Conservation (phyloP, 176 grass and related monocot species). For the Raddia guianensis region DNA sequence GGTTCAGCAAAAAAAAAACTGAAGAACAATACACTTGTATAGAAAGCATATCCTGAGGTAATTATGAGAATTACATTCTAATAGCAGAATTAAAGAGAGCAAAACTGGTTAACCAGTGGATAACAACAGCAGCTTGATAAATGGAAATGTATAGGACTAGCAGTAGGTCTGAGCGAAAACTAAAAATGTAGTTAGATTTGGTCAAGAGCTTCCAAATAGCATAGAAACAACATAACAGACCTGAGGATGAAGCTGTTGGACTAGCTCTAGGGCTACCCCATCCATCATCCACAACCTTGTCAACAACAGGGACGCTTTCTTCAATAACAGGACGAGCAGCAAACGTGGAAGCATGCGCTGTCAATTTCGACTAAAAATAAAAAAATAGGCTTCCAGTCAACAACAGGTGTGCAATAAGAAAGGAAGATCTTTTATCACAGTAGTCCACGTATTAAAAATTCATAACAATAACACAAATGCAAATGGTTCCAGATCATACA, state of each 20-base stretch:
- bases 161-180: not conserved
- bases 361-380: conserved; percentile 61
- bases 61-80: conserved; percentile 8
- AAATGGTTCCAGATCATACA: not conserved
- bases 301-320: conserved; percentile 76
- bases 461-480: not conserved
- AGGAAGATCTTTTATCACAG: not conserved
- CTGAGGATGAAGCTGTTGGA: conserved; percentile 41
- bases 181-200: conserved; percentile 17
- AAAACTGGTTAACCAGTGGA: not conserved
- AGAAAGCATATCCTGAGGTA: not conserved
- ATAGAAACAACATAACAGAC: conserved; percentile 32
- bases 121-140: not conserved
- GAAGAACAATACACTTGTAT: conserved; percentile 1
- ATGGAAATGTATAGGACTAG: not conserved
- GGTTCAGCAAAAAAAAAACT: conserved; percentile 4
- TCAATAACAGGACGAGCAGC: conserved; percentile 48
- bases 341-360: conserved; percentile 40
- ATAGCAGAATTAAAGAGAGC: conserved; percentile 5
- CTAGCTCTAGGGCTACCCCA: conserved; percentile 58
- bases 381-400: conserved; percentile 30
- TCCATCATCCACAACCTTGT: conserved; percentile 89
- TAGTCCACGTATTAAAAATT: not conserved
- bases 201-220: conserved; percentile 13
- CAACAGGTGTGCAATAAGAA: conserved; percentile 18